Percentiles rank a stretch among this genome's conserved stretches.
Evolutionary conservation across 148 eudicot genomes (phyloP).

Genomic region (Selenicereus undatus): DNA sequence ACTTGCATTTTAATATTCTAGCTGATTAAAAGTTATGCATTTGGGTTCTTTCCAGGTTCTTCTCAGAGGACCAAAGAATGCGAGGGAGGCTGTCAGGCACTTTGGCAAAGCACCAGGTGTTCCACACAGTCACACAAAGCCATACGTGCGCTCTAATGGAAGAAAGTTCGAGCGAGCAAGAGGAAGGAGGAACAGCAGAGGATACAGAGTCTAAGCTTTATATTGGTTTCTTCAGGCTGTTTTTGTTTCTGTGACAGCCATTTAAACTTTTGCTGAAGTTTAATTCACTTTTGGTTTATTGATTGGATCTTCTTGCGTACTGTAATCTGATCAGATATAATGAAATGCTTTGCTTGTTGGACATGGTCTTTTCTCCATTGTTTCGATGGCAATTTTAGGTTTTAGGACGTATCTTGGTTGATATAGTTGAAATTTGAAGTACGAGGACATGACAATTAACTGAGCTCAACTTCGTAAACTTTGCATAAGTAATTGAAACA

Average conservation of each 20-base stretch:
- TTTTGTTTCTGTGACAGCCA: slow-evolving; percentile 14
- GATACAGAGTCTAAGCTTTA: slow-evolving; percentile 30
- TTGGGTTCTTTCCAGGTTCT: slow-evolving; percentile 31
- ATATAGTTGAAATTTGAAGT: too few species aligned
- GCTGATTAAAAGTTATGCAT: too few species aligned
- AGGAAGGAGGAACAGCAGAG: slow-evolving; percentile 49
- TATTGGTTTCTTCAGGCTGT: background rate
- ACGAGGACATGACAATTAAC: too few species aligned
- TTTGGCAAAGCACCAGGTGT: slow-evolving; percentile 47
- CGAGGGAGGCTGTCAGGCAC: slow-evolving; percentile 41
- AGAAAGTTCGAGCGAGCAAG: slow-evolving; percentile 42
- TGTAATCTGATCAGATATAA: background rate
- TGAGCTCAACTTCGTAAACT: background rate
- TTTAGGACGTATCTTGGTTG: too few species aligned
- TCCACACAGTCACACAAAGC: slow-evolving; percentile 46
- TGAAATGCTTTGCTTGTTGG: background rate
- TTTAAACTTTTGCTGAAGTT: slow-evolving; percentile 5
- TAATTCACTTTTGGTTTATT: background rate
- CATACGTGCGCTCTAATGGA: slow-evolving; percentile 37
- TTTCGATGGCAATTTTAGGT: background rate
- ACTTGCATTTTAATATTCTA: too few species aligned
- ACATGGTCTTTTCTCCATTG: background rate
- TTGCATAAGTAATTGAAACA: background rate
- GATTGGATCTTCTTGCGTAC: background rate
- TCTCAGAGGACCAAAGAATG: slow-evolving; percentile 44